Evolutionary conservation across 192 early-diverging fungal species (phyloP).

Genomic region (Podochytrium sp.): DNA sequence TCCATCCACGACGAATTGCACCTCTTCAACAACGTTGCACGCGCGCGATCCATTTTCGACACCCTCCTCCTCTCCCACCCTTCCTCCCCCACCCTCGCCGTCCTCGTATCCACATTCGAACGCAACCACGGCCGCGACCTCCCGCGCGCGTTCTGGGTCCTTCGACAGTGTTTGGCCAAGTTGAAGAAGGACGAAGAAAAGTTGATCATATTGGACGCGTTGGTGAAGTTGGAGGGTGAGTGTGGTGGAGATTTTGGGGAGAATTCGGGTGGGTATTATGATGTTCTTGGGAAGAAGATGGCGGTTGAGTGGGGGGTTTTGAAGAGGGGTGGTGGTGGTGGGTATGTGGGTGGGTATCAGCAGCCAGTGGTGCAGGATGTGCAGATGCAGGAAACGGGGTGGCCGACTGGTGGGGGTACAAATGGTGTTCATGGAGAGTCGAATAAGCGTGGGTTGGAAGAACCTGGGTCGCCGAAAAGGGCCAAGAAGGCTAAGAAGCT

Average conservation of each 20-base stretch:
- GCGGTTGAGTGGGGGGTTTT: not conserved
- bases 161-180: constrained; percentile 16
- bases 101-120: constrained; percentile 41
- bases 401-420: not conserved
- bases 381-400: not conserved
- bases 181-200: not conserved
- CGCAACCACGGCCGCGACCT: constrained; percentile 31
- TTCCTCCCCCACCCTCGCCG: not conserved
- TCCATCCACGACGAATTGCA: constrained; percentile 34
- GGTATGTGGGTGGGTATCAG: not conserved
- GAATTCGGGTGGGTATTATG: constrained; percentile 14
- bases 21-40: constrained; percentile 32
- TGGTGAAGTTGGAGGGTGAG: not conserved
- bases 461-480: not conserved
- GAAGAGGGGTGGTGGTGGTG: not conserved
- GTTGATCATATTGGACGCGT: not conserved
- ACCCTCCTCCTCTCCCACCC: constrained; percentile 22
- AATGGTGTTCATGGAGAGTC: not conserved
- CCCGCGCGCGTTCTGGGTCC: constrained; percentile 19
- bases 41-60: constrained; percentile 31
- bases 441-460: not conserved
- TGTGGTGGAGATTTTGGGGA: not conserved
- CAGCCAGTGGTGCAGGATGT: not conserved
- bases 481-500: not conserved
- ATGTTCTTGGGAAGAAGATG: constrained; percentile 6